Evolutionary conservation across 176 grass and related monocot genomes (phyloP).

Genomic region (Triticum monococcum): DNA sequence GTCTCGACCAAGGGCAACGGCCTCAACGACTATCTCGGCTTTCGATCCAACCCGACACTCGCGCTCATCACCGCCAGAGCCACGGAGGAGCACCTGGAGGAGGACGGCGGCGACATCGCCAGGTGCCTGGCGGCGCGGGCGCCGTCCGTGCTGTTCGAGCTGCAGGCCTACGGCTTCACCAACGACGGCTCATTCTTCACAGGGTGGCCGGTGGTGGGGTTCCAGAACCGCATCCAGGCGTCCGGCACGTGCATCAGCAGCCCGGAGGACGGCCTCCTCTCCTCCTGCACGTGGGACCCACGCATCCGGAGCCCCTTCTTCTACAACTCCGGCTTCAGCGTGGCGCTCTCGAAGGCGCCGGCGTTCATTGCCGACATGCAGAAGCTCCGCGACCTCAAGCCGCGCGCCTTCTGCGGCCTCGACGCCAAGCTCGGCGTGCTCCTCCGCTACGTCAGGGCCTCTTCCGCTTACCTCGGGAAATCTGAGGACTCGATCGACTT

Average conservation of each 20-base stretch:
- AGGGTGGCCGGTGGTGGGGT: conserved; percentile 40
- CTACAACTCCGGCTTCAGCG: conserved; percentile 42
- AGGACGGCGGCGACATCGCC: background rate
- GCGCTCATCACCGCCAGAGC: background rate
- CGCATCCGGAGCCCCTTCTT: conserved; percentile 34
- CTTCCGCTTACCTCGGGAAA: conserved; percentile 57
- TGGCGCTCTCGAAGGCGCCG: conserved; percentile 20
- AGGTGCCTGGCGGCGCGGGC: conserved; percentile 17
- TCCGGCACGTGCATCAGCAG: conserved; percentile 27
- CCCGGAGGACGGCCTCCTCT: conserved; percentile 4
- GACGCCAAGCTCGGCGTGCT: conserved; percentile 45
- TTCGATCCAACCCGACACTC: background rate
- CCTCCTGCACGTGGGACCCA: conserved; percentile 47
- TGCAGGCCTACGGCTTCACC: conserved; percentile 36
- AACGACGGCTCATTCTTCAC: conserved; percentile 44
- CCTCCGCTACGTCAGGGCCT: conserved; percentile 48
- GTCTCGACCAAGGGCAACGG: background rate
- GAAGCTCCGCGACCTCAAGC: conserved; percentile 48
- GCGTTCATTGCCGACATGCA: conserved; percentile 38
- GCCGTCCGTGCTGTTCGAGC: background rate
- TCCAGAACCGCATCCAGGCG: conserved; percentile 43
- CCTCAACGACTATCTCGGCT: conserved; percentile 11
- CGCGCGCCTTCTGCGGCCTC: conserved; percentile 32
- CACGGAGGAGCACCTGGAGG: background rate
- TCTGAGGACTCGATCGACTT: conserved; percentile 39